Conservation (phyloP, 495 filamentous ascomycete species). For the Cercophora newfieldiana region DNA sequence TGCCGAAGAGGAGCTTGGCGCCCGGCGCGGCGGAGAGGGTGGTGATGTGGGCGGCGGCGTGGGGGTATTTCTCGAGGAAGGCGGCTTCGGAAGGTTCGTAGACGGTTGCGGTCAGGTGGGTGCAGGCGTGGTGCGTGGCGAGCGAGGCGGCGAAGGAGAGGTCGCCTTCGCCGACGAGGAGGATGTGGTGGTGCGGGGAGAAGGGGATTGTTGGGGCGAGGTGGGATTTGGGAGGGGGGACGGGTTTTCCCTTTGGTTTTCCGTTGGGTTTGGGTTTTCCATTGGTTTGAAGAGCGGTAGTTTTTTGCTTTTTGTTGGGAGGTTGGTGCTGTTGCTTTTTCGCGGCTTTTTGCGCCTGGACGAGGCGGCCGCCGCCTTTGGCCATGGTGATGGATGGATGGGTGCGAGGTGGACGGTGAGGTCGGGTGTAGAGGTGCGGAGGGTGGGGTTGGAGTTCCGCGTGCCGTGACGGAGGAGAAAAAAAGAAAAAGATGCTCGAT, state of each 20-base stretch:
- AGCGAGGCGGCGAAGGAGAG: conserved; percentile 86
- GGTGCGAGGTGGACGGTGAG: not conserved
- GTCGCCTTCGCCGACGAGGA: conserved; percentile 91
- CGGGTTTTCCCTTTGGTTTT: conserved; percentile 21
- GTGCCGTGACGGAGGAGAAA: not conserved
- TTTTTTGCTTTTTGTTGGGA: conserved; percentile 27
- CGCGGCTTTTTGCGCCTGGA: conserved; percentile 16
- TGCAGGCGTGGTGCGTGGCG: conserved; percentile 67
- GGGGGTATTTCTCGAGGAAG: conserved; percentile 73
- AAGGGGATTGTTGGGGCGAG: conserved; percentile 72
- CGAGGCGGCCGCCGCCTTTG: conserved; percentile 13
- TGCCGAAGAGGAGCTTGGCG: conserved; percentile 59
- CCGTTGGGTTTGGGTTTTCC: conserved; percentile 13
- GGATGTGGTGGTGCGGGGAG: conserved; percentile 64
- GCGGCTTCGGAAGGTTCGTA: conserved; percentile 45
- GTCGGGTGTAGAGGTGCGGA: not conserved
- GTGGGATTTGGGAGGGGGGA: conserved; percentile 36
- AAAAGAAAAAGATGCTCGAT: not conserved
- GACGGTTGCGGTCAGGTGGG: conserved; percentile 57
- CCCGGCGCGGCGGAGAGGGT: conserved; percentile 47
- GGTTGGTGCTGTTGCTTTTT: conserved; percentile 15
- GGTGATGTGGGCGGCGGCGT: conserved; percentile 60
- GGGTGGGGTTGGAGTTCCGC: conserved; percentile 10
- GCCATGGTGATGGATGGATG: conserved; percentile 8
- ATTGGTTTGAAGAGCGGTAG: not conserved